A percentile compares a stretch with the other conserved stretches of the same genome.
Evolutionary conservation across 257 asterid species (phyloP).

Genomic region (Solanum bukasovii): DNA sequence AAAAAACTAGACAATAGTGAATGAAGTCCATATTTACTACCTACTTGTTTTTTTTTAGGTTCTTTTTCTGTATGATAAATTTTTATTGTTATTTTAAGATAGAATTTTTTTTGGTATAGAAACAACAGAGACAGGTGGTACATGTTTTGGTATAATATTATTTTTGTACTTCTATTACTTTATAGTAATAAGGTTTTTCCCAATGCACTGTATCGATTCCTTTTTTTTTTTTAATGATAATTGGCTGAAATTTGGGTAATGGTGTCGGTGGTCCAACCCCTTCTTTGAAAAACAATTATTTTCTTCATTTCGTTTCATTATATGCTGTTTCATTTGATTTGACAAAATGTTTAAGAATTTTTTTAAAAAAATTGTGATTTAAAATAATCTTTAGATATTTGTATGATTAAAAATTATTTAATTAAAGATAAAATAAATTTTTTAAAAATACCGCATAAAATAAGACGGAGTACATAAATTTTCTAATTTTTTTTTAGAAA

Average conservation of each 20-base stretch:
- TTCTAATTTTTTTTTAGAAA: background rate
- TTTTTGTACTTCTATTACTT: slow-evolving; percentile 2
- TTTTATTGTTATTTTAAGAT: background rate
- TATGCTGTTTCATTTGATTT: no score
- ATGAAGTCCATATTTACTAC: background rate
- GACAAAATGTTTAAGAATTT: no score
- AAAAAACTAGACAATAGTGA: slow-evolving; percentile 45
- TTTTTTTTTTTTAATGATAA: background rate
- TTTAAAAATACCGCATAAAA: no score
- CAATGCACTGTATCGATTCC: background rate
- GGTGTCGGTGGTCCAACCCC: background rate
- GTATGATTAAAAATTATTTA: no score
- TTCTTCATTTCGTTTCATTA: no score
- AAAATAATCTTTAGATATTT: no score
- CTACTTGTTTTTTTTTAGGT: background rate
- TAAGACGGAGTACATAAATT: no score
- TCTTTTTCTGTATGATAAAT: slow-evolving; percentile 6
- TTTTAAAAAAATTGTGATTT: accelerated
- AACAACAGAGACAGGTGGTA: slow-evolving; percentile 2
- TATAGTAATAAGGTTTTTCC: background rate
- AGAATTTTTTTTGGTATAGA: background rate
- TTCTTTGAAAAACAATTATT: no score
- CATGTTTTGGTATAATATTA: slow-evolving; percentile 9
- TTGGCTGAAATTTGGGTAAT: background rate
- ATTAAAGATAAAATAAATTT: no score